A percentile compares a stretch with the other conserved stretches of the same genome.
phyloP scores from a whole-genome alignment of 441 rosid species.

The Populus hybrid region DNA sequence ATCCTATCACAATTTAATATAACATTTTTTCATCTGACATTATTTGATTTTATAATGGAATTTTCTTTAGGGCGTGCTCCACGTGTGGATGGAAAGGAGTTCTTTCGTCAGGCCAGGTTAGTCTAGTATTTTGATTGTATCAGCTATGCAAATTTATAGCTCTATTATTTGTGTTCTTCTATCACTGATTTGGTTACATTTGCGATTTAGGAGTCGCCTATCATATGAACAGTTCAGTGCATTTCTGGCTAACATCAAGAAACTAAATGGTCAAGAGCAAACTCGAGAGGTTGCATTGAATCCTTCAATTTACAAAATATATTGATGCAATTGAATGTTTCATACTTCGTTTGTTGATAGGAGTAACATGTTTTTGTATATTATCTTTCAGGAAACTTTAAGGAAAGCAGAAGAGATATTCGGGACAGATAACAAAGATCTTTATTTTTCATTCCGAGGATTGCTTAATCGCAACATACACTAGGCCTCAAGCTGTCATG shows the following conservation, averaged over 20 bases:
- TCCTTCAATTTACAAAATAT: constrained; percentile 4
- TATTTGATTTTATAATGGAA: no score
- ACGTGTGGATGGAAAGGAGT: no score
- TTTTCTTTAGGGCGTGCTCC: no score
- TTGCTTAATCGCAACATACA: constrained; percentile 68
- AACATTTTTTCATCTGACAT: no score
- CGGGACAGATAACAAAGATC: constrained; percentile 87
- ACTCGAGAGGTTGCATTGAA: constrained; percentile 64
- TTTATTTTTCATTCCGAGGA: constrained; percentile 78
- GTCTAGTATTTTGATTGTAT: no score
- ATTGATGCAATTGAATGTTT: not conserved
- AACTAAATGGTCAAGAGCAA: constrained; percentile 86
- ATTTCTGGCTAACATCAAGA: constrained; percentile 87
- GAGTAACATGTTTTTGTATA: constrained; percentile 1
- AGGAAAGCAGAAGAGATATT: constrained; percentile 91
- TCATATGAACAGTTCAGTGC: constrained; percentile 94
- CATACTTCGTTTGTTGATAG: not conserved
- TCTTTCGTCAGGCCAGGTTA: no score
- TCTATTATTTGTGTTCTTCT: constrained; percentile 1
- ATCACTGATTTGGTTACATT: constrained; percentile 17
- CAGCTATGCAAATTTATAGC: not conserved
- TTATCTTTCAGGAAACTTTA: constrained; percentile 71
- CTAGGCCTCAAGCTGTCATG: constrained; percentile 27
- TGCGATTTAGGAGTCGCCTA: constrained; percentile 69
- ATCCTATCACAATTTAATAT: no score